Base-by-base conservation (phyloP, 2,329 filamentous ascomycete genomes). In the Emmonsiellopsis sp. region DNA sequence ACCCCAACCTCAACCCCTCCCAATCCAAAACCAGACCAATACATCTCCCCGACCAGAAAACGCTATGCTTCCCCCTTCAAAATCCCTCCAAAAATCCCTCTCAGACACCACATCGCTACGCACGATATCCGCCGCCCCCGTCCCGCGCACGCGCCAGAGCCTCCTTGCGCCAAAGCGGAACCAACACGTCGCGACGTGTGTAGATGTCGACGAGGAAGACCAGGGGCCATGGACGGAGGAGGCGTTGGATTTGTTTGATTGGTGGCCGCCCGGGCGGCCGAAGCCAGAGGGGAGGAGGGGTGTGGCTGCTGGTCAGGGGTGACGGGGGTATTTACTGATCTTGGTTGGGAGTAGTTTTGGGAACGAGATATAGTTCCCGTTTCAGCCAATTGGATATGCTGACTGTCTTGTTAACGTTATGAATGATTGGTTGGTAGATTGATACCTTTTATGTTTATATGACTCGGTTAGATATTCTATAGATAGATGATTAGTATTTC, bases 161-260 rank as follows among this genome's bases (percentile, higher is more conserved):
- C 46, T 49, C 15, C 46, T 49, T 9, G 46, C 46, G 10, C 46
- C 46, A 10, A 49, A 49, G 34, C 34, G 46, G 34, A 49, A 49
- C 46, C 46, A 49, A 32, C 46, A 49, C 13, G 34, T 49, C n/a
- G 46, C 46, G 16, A 49, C 46, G 8, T 49, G 46, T 26, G 38
- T 44, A 10, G 58, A 61, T 13, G 58, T 61, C 26, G 55, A 60
- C 7, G 57, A 55, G 16, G 53, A 54, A 5, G 68, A 70, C 42
- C 61, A 67, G 54, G 71, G 71, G 0, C 70, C 71, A 0, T 73
- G 71, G 71, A 73, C 71, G 5, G 60, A 62, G 0, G 71, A 73
- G 55, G 71, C 71, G 11, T 59, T 70, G 30, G 69, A 73, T 59
- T 59, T 73, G 16, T 73, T 73, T 57, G 70, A 73, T 44, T 73